Base-by-base conservation (phyloP, 2,329 filamentous ascomycete genomes). In the Clonostachys byssicola region DNA sequence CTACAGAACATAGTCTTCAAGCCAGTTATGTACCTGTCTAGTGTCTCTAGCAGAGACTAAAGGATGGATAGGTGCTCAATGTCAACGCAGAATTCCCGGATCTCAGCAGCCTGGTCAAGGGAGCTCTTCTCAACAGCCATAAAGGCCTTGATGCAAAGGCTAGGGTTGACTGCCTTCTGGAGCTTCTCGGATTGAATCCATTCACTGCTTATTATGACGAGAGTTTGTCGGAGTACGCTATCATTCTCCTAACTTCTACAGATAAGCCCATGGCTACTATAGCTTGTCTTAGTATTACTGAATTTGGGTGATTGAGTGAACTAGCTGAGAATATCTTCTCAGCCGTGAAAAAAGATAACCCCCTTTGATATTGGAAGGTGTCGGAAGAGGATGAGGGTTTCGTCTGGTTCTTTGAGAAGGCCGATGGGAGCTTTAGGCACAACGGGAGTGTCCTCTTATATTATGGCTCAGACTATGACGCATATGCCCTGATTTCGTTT, bases 351-450 rank as follows among this genome's bases (percentile, higher is more conserved):
- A 95, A 95, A 68, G 92, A 96, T 62, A 88, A 92, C 66, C 85
- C 90, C 47, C 89, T 87, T 70, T 77, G 97, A 54, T 88, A 90
- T 52, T 99, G 92, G 92, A 95, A 91, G 14, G 92, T 96, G 50
- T 92, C 89, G 72, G 87, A 92, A 61, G 88, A 95, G 56, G 92
- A 97, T 58, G 92, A 96, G 78, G 96, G 97, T 65, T 75, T 97
- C 58, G 92, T 89, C 12, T 97, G 92, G 92, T 96, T 97, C 75
- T 95, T 95, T 56, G 92, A 96, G 70, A 95, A 96, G 77, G 87
- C 92, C 9, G 91, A 96, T 56, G 92, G 92, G 47, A 96, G 89
- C 67, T 80, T 96, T 58, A 89, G 86, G 51, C 83, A 85, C 47
- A 83, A 89, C 55, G 90, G 90, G 49, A 89, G 92, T 60, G 89